Base-by-base conservation (phyloP, 1,284 basidiomycete species). In the Papiliotrema fonsecae region DNA sequence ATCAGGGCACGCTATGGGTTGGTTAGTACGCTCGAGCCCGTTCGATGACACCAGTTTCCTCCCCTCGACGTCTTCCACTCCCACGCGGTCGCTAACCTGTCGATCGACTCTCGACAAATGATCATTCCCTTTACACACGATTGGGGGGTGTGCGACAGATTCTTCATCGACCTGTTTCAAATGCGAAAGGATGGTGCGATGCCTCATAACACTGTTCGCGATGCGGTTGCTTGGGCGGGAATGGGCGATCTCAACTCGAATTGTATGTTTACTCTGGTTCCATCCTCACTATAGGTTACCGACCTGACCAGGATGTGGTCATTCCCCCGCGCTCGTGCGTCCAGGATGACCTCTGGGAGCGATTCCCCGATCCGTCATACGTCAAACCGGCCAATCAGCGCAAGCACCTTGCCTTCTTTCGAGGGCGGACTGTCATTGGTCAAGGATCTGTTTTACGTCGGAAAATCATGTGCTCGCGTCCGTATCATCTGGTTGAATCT, bases 51-150 rank as follows among this genome's bases (percentile, higher is more conserved):
- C 9, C 35, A 36, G 35, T n/a, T 36, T 14, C 35, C 35, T 36
- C 35, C 35, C 7, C 16, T 36, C 7, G 35, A 36, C 16, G 16
- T 19, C 6, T 36, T 14, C 16, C 16, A n/a, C n/a, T 14, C 16
- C 6, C 16, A 36, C 21, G 35, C 35, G 7, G 6, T 36, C 16
- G 9, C 9, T 19, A 36, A 36, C 35, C 35, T 36, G 6, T 19
- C 35, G 16, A n/a, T 36, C n/a, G 35, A 36, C 18, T 18, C 35
- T 18, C 7, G 59, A 19, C 55, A 60, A 35, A 54, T 73, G 39
- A 62, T 70, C 42, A 54, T 73, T 18, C 70, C 72, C 14, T 73
- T 73, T 53, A 71, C 70, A 2, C 67, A 69, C 45, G 73, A 74
- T 56, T 75, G 63, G 59, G 71, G 73, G 1, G 51, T 51, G 3